Conservation (phyloP, 169 alveolate species). For the Cryptosporidium felis region DNA sequence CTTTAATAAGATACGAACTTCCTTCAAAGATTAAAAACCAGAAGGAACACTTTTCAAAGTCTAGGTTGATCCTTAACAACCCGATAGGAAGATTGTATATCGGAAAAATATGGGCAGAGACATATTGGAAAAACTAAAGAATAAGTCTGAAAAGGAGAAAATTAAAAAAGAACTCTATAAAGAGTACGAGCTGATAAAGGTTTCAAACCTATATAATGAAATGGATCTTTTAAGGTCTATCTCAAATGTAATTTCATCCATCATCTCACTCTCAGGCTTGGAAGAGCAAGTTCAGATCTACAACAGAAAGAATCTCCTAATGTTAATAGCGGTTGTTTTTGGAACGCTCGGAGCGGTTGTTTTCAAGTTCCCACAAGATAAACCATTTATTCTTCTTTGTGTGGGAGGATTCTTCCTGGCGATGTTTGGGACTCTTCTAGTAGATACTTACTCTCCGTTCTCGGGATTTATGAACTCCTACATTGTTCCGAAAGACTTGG, state of each 20-base stretch:
- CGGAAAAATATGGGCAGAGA: no score
- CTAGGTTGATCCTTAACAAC: no score
- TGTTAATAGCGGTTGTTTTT: conserved; percentile 45
- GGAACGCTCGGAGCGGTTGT: conserved; percentile 41
- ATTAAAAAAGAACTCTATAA: conserved; percentile 15
- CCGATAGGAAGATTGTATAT: no score
- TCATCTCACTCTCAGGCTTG: conserved; percentile 18
- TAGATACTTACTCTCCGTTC: conserved; percentile 28
- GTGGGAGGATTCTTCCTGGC: conserved; percentile 42
- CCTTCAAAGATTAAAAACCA: no score
- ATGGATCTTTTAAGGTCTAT: not conserved
- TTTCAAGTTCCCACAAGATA: conserved; percentile 26
- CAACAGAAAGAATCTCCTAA: conserved; percentile 41
- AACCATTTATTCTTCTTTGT: conserved; percentile 15
- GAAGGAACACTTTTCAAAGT: no score
- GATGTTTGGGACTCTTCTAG: conserved; percentile 15
- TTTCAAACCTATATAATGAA: conserved; percentile 44
- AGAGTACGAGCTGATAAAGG: conserved; percentile 14
- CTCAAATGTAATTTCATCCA: conserved; percentile 22
- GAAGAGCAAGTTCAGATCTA: conserved; percentile 45
- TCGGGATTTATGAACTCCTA: conserved; percentile 27
- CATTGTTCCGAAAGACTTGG: not conserved
- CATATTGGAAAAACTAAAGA: conserved; percentile 1
- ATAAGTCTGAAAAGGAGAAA: conserved; percentile 29
- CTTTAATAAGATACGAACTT: no score